Evolutionary conservation across 2,329 filamentous ascomycete genomes (phyloP).

Genomic region (Aspergillus intermedius): DNA sequence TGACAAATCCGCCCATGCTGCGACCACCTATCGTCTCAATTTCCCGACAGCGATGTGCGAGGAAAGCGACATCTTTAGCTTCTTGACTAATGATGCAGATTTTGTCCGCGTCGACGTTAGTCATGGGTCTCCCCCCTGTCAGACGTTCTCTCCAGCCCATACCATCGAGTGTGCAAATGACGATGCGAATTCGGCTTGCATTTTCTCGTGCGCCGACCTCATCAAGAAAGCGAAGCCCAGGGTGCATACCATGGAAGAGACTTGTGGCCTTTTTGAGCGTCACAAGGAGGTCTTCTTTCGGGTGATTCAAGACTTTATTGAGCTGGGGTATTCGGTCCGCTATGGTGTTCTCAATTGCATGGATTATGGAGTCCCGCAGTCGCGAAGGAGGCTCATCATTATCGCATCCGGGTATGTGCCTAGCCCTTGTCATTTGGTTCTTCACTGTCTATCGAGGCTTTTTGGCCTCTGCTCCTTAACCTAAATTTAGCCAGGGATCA

Average conservation of each 20-base stretch:
- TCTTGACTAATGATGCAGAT: conserved; percentile 25
- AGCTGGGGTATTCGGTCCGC: conserved; percentile 60
- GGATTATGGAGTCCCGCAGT: conserved; percentile 47
- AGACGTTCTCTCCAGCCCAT: conserved; percentile 67
- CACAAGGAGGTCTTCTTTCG: conserved; percentile 53
- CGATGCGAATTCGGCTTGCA: conserved; percentile 58
- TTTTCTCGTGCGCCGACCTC: conserved; percentile 46
- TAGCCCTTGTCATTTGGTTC: conserved; percentile 2
- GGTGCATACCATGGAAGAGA: conserved; percentile 72
- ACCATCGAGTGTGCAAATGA: conserved; percentile 54
- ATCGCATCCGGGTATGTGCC: conserved; percentile 47
- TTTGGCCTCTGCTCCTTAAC: too few relatives aligned
- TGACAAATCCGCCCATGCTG: conserved; percentile 55
- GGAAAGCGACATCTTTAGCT: conserved; percentile 42
- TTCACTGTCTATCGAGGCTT: too few relatives aligned
- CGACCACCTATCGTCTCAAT: conserved; percentile 53
- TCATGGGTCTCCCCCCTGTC: conserved; percentile 72
- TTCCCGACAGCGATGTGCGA: conserved; percentile 41
- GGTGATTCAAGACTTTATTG: conserved; percentile 59
- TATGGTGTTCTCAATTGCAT: conserved; percentile 56
- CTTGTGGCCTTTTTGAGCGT: conserved; percentile 57
- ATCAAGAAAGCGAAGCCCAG: conserved; percentile 57
- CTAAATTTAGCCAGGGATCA: too few relatives aligned
- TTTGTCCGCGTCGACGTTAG: conserved; percentile 56
- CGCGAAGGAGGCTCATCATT: conserved; percentile 44